Evolutionary conservation across 179 eudicot genomes (phyloP), one percentile per base, ranked within the genome.

Genomic region (Monotropa hypopitys): DNA sequence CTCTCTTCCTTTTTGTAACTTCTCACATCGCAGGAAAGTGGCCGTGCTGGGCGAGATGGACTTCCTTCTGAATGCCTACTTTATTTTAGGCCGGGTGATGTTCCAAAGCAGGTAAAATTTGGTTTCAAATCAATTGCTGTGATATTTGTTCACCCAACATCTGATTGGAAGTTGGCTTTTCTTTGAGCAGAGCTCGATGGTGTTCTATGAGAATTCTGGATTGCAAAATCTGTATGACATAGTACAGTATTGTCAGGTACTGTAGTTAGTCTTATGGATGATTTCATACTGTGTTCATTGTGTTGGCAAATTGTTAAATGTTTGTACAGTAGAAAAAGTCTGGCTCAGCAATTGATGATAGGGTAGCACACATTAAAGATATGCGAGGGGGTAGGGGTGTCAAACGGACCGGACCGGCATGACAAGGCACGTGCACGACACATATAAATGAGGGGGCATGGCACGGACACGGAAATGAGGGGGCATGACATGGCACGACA

Each of bases 41-140:
- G 99, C 30, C 92, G 99, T 81, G 99, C 99, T 82, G 99, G 99
- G 75, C 89, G 99, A 85, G 99, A 95, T 82, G 99, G 99, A 73
- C 97, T 91, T 88, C 97, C 98, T 50, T 85, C 99, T 46, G 98
- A 95, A 81, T 95, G 99, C 76, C 73, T 95, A 74, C 92, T 95
- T 23, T 95, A 86, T 84, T 95, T 81, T 81, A 90, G 98, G 81
- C 93, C 99, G 47, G 98, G 91, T 83, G 99, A 95, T 85, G 97
- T 86, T 77, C 96, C 93, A 73, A 88, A 96, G 74, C 97, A 95
- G 97, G 99, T 93, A 85, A 53, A 78, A 30, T 23, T 77, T 50
- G 59, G 68, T 62, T 73, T 38, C 16, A 21, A 26, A 47, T 26
- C 1, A 20, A 16, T 5, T 4, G 5, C 42, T 26, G 1, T 71